A percentile compares a stretch with the other conserved stretches of the same genome.
phyloP scores from a whole-genome alignment of 768 basidiomycete species.

The Lactarius indigo region DNA sequence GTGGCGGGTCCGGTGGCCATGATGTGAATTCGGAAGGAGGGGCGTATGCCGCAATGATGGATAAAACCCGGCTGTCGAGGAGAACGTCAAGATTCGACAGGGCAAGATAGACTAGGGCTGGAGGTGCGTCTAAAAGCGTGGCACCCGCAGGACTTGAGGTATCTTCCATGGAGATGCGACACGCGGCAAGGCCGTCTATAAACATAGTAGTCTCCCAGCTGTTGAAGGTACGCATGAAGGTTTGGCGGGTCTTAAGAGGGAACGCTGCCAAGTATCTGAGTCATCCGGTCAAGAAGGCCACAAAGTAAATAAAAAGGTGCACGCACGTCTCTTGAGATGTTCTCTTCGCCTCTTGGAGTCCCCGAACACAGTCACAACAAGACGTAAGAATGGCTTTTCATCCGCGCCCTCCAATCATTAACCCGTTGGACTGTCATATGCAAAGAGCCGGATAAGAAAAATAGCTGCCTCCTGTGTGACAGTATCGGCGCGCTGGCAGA shows the following conservation, averaged over 20 bases:
- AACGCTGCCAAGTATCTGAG: slow-evolving; percentile 75
- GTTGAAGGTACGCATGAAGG: slow-evolving; percentile 63
- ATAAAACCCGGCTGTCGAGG: slow-evolving; percentile 45
- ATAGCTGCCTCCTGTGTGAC: slow-evolving; percentile 64
- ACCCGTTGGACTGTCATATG: slow-evolving; percentile 62
- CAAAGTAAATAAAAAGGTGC: background rate
- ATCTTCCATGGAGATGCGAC: slow-evolving; percentile 29
- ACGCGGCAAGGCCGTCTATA: slow-evolving; percentile 42
- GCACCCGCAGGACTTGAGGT: background rate
- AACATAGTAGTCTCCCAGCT: slow-evolving; percentile 60
- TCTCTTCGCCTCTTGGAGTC: slow-evolving; percentile 60
- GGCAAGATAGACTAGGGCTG: slow-evolving; percentile 58
- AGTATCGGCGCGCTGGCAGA: slow-evolving; percentile 59
- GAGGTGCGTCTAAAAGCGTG: slow-evolving; percentile 42
- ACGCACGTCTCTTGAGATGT: slow-evolving; percentile 71
- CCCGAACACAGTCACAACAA: slow-evolving; percentile 70
- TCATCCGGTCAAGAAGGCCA: slow-evolving; percentile 11
- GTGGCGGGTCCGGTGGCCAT: slow-evolving; percentile 59
- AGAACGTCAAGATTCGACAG: slow-evolving; percentile 60
- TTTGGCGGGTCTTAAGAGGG: slow-evolving; percentile 41
- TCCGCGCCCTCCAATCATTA: slow-evolving; percentile 56
- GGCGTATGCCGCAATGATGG: slow-evolving; percentile 37
- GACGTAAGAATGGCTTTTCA: slow-evolving; percentile 51
- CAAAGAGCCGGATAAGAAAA: slow-evolving; percentile 79
- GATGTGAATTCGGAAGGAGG: slow-evolving; percentile 37